Evolutionary conservation across 2,329 filamentous ascomycete species (phyloP).

Genomic region (Decorospora gaudefroyi): DNA sequence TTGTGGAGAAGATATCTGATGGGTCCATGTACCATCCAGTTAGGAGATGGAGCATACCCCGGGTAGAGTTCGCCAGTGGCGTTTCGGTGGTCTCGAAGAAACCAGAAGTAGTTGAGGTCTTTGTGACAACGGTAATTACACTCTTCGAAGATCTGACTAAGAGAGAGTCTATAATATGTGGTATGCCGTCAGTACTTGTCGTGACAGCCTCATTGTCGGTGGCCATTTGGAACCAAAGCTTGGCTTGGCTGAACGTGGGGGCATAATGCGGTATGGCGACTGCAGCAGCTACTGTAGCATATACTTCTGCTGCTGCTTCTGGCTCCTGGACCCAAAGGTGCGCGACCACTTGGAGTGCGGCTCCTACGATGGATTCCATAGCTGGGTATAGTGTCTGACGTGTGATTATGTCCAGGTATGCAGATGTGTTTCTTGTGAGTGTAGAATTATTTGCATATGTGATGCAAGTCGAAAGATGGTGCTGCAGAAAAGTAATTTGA

Average conservation of each 20-base stretch:
- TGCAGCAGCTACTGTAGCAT: slow-evolving; percentile 1
- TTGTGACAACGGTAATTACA: no score
- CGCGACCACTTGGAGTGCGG: background rate
- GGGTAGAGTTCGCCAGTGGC: no score
- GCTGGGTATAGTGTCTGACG: no score
- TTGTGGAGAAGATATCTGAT: no score
- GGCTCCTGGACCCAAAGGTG: background rate
- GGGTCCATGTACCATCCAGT: no score
- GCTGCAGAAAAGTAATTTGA: no score
- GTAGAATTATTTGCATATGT: background rate
- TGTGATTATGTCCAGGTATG: background rate
- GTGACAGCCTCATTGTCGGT: background rate
- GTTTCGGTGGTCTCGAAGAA: no score
- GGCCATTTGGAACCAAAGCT: background rate
- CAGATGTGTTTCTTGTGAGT: background rate
- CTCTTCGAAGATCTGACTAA: no score
- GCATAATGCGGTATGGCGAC: background rate
- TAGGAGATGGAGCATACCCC: no score
- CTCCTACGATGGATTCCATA: background rate
- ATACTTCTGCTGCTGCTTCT: background rate
- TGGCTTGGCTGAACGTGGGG: slow-evolving; percentile 4
- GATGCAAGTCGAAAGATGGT: background rate
- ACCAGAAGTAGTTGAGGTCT: no score
- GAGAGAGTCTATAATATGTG: background rate
- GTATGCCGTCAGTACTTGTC: background rate